These are phyloP conservation scores for Phytophthora cactorum DNA, from an alignment of 352 stramenopile genomes.

Conservation along the genomic window DNA sequence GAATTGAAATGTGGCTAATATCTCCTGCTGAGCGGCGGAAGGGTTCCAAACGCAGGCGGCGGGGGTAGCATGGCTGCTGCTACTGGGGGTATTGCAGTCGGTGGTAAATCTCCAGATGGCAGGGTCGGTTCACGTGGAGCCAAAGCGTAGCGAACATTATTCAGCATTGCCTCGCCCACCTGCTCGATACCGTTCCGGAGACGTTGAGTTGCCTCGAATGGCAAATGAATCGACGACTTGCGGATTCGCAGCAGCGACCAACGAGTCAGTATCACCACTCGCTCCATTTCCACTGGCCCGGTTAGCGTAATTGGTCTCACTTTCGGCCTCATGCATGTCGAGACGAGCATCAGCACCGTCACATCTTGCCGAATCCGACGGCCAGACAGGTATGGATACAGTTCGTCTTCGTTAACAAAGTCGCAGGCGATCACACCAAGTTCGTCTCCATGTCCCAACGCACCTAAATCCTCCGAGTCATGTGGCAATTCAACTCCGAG, in stretches of 20 bases:
- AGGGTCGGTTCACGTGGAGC: constrained; percentile 9
- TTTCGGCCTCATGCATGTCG: constrained; percentile 31
- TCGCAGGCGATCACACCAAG: constrained; percentile 43
- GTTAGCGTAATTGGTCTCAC: neutral
- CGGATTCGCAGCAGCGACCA: constrained; percentile 43
- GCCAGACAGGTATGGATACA: constrained; percentile 38
- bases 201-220: constrained; percentile 28
- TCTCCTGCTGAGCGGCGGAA: constrained; percentile 8
- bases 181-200: constrained; percentile 41
- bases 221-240: constrained; percentile 27
- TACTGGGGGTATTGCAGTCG: neutral
- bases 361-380: constrained; percentile 47
- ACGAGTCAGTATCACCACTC: constrained; percentile 34
- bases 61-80: constrained; percentile 17
- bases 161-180: constrained; percentile 42
- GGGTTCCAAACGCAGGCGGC: constrained; percentile 2
- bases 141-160: constrained; percentile 37
- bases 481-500: constrained; percentile 29
- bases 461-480: constrained; percentile 27
- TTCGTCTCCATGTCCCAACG: constrained; percentile 28
- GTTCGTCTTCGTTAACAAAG: constrained; percentile 54
- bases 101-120: constrained; percentile 20
- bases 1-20: constrained; percentile 23
- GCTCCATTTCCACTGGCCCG: constrained; percentile 29
- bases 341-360: constrained; percentile 40